Percentiles rank a stretch among this genome's conserved stretches.
These are phyloP conservation scores for Serendipita sp. DNA, from an alignment of 768 basidiomycete species.

Conservation along the genomic window DNA sequence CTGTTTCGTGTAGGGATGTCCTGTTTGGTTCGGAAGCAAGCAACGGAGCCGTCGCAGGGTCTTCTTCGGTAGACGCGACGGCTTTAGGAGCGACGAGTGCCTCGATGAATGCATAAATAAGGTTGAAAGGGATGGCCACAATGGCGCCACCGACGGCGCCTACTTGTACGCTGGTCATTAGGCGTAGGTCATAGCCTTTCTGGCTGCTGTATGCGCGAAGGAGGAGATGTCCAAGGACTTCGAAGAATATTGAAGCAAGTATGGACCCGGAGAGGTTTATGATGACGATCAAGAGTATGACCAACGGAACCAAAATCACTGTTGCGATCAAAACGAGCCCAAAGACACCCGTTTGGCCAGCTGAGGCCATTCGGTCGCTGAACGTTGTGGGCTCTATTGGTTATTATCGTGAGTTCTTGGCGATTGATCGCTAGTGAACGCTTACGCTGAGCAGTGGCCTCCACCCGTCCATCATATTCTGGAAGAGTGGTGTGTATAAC, in stretches of 20 bases:
- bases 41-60: neutral
- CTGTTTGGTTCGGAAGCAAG: neutral
- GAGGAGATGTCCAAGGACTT: neutral
- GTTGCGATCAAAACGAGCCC: neutral
- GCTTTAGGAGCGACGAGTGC: neutral
- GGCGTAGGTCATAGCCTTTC: neutral
- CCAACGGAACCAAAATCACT: neutral
- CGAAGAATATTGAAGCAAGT: neutral
- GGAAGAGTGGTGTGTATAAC: neutral
- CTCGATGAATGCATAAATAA: neutral
- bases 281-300: neutral
- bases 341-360: neutral
- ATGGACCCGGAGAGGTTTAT: neutral
- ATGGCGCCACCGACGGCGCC: neutral
- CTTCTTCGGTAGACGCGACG: neutral
- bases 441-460: neutral
- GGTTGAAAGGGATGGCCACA: constrained; percentile 1
- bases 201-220: neutral
- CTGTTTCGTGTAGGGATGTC: neutral
- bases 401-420: too few species aligned
- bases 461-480: neutral
- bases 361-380: neutral
- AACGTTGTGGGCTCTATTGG: neutral
- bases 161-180: neutral
- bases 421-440: neutral